Conservation (phyloP, 208 protist species). For the Leishmania turanica region DNA sequence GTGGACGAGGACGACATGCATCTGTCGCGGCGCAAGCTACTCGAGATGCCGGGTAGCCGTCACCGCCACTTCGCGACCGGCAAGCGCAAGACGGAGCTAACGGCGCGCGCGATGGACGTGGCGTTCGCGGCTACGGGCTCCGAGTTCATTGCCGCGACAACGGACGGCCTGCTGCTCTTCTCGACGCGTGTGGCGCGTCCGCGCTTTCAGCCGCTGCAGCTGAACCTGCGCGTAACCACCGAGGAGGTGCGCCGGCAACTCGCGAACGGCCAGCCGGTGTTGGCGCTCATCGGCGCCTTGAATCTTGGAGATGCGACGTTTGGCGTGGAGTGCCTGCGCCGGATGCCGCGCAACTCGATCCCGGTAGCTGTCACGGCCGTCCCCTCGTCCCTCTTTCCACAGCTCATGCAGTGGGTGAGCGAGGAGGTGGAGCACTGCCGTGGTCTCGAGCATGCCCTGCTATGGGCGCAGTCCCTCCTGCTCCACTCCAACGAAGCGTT, state of each 20-base stretch:
- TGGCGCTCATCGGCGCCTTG: constrained; percentile 82
- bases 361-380: constrained; percentile 77
- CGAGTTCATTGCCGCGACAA: constrained; percentile 90
- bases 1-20: constrained; percentile 84
- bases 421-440: constrained; percentile 73
- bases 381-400: constrained; percentile 67
- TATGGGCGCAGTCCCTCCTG: constrained; percentile 88
- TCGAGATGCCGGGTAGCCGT: constrained; percentile 91
- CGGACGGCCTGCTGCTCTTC: constrained; percentile 90
- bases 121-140: constrained; percentile 80
- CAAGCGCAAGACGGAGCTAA: constrained; percentile 87
- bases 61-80: constrained; percentile 90
- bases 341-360: constrained; percentile 78
- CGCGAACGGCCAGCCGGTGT: constrained; percentile 48
- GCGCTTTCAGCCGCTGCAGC: constrained; percentile 84
- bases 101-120: constrained; percentile 79
- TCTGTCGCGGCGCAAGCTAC: constrained; percentile 71
- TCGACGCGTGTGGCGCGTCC: constrained; percentile 75
- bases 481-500: constrained; percentile 79
- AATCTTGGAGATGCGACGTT: constrained; percentile 79
- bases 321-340: constrained; percentile 75
- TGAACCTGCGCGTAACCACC: constrained; percentile 68
- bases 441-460: constrained; percentile 70
- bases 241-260: constrained; percentile 59
- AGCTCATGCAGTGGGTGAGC: constrained; percentile 80